Evolutionary conservation across 331 rosid species (phyloP).

Genomic region (Quercus phellos): DNA sequence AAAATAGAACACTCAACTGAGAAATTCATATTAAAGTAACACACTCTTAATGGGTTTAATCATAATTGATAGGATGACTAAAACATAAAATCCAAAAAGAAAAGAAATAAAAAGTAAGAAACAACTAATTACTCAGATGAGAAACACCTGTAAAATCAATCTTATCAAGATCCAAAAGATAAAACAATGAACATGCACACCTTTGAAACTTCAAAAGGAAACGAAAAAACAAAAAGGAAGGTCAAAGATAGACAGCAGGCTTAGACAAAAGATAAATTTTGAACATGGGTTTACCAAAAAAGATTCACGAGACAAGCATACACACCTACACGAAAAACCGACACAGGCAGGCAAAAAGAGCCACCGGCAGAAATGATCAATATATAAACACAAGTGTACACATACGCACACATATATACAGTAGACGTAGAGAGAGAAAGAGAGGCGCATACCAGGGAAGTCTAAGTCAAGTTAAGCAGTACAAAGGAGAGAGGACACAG

Average conservation of each 20-base stretch:
- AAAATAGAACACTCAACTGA: neutral
- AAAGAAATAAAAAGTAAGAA: too few species aligned
- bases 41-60: neutral
- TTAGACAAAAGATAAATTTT: neutral
- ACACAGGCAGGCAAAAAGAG: neutral
- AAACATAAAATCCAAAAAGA: neutral
- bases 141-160: slow-evolving; percentile 5
- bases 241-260: slow-evolving; percentile 6
- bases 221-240: neutral
- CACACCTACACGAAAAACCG: neutral
- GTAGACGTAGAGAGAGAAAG: slow-evolving; percentile 10
- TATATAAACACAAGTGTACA: neutral
- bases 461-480: slow-evolving; percentile 30
- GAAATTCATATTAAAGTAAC: neutral
- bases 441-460: slow-evolving; percentile 21
- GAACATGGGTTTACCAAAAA: neutral
- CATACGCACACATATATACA: neutral
- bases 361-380: neutral
- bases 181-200: neutral
- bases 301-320: neutral
- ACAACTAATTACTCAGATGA: slow-evolving; percentile 26
- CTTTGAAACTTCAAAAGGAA: neutral
- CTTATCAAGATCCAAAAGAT: slow-evolving; percentile 15
- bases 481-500: slow-evolving; percentile 19
- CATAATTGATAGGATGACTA: neutral